Evolutionary conservation across 768 basidiomycete genomes (phyloP).

Genomic region (Lentinus tigrinus): DNA sequence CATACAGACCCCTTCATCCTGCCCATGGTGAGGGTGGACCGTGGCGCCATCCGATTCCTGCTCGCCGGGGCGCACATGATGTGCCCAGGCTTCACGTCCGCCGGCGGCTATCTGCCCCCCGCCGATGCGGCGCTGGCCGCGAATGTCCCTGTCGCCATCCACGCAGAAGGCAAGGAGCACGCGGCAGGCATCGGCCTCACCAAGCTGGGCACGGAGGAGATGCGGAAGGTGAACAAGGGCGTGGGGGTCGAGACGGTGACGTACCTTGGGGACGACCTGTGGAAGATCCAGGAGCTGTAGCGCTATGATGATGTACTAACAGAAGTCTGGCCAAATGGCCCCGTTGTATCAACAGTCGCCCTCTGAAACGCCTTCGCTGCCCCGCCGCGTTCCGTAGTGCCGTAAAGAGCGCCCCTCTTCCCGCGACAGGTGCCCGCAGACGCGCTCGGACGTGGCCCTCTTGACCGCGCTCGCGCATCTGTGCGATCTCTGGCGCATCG

Average conservation of each 20-base stretch:
- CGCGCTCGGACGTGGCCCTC: not conserved
- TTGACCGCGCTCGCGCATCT: no score
- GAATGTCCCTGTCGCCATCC: conserved; percentile 81
- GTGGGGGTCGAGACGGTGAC: conserved; percentile 72
- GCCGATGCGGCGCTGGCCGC: conserved; percentile 63
- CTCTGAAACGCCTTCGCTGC: not conserved
- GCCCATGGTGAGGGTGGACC: conserved; percentile 86
- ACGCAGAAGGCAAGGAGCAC: conserved; percentile 95
- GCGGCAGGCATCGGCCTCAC: conserved; percentile 85
- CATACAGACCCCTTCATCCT: conserved; percentile 83
- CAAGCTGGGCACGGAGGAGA: conserved; percentile 85
- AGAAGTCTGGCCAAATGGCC: not conserved
- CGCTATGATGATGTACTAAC: conserved; percentile 5
- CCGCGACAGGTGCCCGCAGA: not conserved
- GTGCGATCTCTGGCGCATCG: no score
- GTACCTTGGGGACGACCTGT: conserved; percentile 87
- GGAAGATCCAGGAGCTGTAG: conserved; percentile 65
- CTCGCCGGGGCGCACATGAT: conserved; percentile 94
- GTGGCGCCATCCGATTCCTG: conserved; percentile 96
- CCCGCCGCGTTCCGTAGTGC: not conserved
- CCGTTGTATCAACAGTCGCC: not conserved
- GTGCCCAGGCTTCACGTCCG: conserved; percentile 94
- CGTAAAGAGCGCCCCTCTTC: not conserved
- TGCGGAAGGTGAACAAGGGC: conserved; percentile 85
- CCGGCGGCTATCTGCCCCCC: conserved; percentile 85